phyloP scores from a whole-genome alignment of 2,329 filamentous ascomycete genomes.

The Metarhizium rileyi region DNA sequence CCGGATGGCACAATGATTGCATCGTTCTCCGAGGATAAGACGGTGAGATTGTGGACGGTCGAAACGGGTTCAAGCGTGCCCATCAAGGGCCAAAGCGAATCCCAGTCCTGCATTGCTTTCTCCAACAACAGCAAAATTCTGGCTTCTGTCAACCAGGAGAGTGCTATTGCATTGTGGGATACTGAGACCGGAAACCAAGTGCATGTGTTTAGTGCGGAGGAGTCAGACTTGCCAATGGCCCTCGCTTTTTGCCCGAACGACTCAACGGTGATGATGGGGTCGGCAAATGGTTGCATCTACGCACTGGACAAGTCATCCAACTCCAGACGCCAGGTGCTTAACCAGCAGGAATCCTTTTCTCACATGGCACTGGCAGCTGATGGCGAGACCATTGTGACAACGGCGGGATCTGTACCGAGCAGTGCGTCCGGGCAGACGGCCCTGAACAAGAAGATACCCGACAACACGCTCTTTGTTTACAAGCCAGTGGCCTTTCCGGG shows the following conservation, averaged over 20 bases:
- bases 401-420: conserved; percentile 5
- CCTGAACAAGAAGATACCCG: conserved; percentile 5
- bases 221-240: conserved; percentile 2
- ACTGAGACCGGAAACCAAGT: conserved; percentile 2
- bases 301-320: conserved; percentile 3
- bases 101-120: conserved; percentile 9
- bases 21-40: conserved; percentile 11
- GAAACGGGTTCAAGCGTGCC: conserved; percentile 6
- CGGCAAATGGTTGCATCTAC: conserved; percentile 6
- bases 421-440: conserved; percentile 1
- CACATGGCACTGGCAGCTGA: conserved; percentile 6
- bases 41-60: conserved; percentile 11
- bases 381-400: conserved; percentile 6
- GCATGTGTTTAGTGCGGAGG: conserved; percentile 3
- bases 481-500: conserved; percentile 8
- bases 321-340: conserved; percentile 5
- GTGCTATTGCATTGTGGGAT: conserved; percentile 12
- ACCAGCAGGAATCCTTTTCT: conserved; percentile 8
- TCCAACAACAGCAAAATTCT: conserved; percentile 10
- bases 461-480: conserved; percentile 8
- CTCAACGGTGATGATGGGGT: conserved; percentile 5
- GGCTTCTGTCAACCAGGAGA: conserved; percentile 8
- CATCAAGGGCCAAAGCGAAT: conserved; percentile 12
- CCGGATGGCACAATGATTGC: conserved; percentile 11
- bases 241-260: conserved; percentile 5